Evolutionary conservation across 495 filamentous ascomycete genomes (phyloP), one percentile per base, ranked within the genome.

Genomic region (Acidomyces sp.): DNA sequence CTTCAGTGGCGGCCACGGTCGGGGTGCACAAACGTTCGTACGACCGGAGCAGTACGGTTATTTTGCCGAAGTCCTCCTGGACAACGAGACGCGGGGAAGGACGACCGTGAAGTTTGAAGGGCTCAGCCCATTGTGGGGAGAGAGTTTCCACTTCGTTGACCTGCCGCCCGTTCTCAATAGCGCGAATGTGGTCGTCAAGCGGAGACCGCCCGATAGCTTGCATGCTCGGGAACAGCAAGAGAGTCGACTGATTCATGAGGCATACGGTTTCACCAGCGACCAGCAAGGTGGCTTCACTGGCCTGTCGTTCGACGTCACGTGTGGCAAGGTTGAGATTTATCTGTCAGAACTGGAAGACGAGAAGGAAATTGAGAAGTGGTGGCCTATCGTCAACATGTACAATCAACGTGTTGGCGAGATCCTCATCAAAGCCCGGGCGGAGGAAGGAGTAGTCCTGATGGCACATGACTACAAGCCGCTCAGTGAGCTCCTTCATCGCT

Each of bases 101-200:
- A 95, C 90, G 7, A 78, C 79, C 19, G 77, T 82, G 16, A 87
- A 87, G 59, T 68, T 71, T 43, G 81, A 85, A 40, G 87, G 81
- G 11, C 75, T 72, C 36, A 85, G 77, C 53, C 90, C 86, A 0
- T 93, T 96, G 49, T 99, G 92, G 90, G 70, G 86, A 21, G 90
- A 96, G 63, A 85, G 88, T 29, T 87, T 84, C 51, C 74, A 81
- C 33, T 94, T 95, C 54, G 63, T 65, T 28, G 87, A 95, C 60
- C 68, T 97, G 12, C 85, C 90, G 2, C 69, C 83, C 0, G 70
- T 82, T 6, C 56, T 92, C 26, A 86, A 82, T 6, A 82, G 75
- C 52, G 71, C 82, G 6, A 82, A 79, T n/a, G 69, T 97, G 37
- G 66, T 88, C 2, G 59, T 97, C 34, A 97, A 93, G 57, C 74